These are phyloP conservation scores for Thyridium curvatum DNA, from an alignment of 2,329 filamentous ascomycete species.

Conservation along the genomic window DNA sequence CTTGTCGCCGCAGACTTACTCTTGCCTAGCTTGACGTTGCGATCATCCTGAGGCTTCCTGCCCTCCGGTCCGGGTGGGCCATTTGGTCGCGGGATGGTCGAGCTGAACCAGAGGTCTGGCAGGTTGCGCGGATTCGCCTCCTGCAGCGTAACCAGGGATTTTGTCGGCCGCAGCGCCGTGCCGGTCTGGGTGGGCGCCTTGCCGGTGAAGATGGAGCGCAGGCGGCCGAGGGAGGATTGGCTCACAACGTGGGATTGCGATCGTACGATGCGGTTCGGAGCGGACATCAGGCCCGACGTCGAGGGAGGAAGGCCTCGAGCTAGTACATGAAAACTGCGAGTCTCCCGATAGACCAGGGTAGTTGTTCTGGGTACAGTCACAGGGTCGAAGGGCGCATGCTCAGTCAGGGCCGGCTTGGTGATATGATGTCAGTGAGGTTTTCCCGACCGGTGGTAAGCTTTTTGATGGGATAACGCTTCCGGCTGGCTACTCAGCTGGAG, in stretches of 20 bases:
- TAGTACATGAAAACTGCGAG: too few relatives aligned
- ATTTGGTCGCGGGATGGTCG: constrained; percentile 23
- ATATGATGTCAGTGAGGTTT: too few relatives aligned
- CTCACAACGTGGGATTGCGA: constrained; percentile 19
- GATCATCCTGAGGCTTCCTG: constrained; percentile 37
- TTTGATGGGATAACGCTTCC: too few relatives aligned
- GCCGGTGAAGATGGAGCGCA: constrained; percentile 10
- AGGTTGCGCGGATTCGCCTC: constrained; percentile 18
- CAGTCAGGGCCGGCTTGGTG: too few relatives aligned
- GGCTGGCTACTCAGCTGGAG: too few relatives aligned
- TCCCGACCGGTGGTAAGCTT: too few relatives aligned
- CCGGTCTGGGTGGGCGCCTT: constrained; percentile 3
- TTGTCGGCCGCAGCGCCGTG: constrained; percentile 2
- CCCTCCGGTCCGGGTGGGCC: constrained; percentile 8
- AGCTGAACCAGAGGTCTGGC: constrained; percentile 37
- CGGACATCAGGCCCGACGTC: constrained; percentile 25
- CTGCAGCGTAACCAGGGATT: constrained; percentile 12
- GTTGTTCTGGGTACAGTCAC: too few relatives aligned
- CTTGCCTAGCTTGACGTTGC: constrained; percentile 57
- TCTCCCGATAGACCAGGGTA: too few relatives aligned
- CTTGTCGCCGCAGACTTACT: constrained; percentile 34
- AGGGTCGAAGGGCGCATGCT: too few relatives aligned
- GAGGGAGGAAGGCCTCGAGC: too few relatives aligned
- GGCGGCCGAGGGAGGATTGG: constrained; percentile 14
- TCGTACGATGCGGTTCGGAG: constrained; percentile 21